Evolutionary conservation across 2,329 filamentous ascomycete species (phyloP).

Genomic region (Claviceps pazoutovae): DNA sequence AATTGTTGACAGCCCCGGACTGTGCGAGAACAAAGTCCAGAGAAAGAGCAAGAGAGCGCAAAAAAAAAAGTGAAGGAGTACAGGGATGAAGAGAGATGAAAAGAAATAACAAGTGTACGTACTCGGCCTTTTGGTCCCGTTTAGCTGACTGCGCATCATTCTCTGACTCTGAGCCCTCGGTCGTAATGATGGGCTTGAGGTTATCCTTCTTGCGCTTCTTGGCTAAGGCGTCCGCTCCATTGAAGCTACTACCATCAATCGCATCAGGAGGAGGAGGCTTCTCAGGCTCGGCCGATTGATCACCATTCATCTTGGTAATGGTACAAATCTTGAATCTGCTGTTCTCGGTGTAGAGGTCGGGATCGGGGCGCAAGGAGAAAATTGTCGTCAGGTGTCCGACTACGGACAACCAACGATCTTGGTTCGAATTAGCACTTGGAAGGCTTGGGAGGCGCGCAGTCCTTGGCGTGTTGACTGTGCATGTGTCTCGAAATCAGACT

Average conservation of each 20-base stretch:
- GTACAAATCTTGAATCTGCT: background rate
- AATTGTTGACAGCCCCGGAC: background rate
- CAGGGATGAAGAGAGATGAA: background rate
- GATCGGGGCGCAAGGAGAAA: background rate
- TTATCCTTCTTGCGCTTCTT: constrained; percentile 67
- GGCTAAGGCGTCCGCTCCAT: constrained; percentile 17
- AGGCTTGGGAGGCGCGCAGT: background rate
- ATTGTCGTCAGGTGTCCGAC: background rate
- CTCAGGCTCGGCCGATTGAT: constrained; percentile 18
- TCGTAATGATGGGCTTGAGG: constrained; percentile 64
- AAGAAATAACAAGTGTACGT: constrained; percentile 13
- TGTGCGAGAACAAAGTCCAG: background rate
- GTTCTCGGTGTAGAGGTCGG: background rate
- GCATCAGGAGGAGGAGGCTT: constrained; percentile 12
- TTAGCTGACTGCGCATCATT: background rate
- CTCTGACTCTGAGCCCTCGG: constrained; percentile 26
- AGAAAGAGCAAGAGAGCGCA: background rate
- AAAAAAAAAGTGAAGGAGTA: background rate
- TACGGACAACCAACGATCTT: background rate
- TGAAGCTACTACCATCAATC: constrained; percentile 10
- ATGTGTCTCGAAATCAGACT: constrained; percentile 1
- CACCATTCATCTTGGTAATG: constrained; percentile 14
- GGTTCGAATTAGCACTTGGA: background rate
- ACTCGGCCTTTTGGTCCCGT: constrained; percentile 23
- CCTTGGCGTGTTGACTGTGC: background rate